Percentiles rank a stretch among this genome's conserved stretches.
Evolutionary conservation across 306 rosid genomes (phyloP).

Genomic region (Rosa persica): DNA sequence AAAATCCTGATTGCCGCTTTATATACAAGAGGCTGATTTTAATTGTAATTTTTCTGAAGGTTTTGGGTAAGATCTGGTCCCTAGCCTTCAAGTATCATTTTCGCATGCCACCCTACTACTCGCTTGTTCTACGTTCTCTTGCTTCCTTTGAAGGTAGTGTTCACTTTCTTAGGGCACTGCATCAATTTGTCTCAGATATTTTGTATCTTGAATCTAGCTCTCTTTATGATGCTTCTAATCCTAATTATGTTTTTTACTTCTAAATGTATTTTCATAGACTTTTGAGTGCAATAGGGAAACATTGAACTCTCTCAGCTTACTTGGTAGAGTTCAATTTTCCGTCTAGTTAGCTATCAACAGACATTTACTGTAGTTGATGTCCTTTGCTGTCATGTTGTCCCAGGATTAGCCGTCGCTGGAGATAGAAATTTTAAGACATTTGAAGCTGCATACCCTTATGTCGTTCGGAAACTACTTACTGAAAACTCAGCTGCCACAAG

Average conservation of each 20-base stretch:
- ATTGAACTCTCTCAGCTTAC: neutral
- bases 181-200: conserved; percentile 12
- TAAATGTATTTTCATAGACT: neutral
- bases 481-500: conserved; percentile 75
- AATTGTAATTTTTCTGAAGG: conserved; percentile 49
- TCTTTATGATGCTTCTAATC: neutral
- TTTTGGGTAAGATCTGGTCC: conserved; percentile 89
- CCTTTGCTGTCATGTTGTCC: conserved; percentile 15
- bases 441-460: conserved; percentile 94
- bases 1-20: conserved; percentile 9
- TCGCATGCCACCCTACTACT: conserved; percentile 95
- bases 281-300: neutral
- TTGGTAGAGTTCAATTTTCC: neutral
- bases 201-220: conserved; percentile 1
- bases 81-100: conserved; percentile 83
- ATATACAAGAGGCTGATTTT: conserved; percentile 20
- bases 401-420: conserved; percentile 88
- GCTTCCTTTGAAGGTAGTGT: conserved; percentile 89
- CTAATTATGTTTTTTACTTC: neutral
- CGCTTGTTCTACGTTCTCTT: conserved; percentile 84
- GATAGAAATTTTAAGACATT: conserved; percentile 82
- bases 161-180: conserved; percentile 13
- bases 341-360: neutral
- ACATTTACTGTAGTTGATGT: conserved; percentile 21
- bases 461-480: conserved; percentile 82